Evolutionary conservation across 257 asterid genomes (phyloP), one percentile per base, ranked within the genome.

Genomic region (Handroanthus guayacan): DNA sequence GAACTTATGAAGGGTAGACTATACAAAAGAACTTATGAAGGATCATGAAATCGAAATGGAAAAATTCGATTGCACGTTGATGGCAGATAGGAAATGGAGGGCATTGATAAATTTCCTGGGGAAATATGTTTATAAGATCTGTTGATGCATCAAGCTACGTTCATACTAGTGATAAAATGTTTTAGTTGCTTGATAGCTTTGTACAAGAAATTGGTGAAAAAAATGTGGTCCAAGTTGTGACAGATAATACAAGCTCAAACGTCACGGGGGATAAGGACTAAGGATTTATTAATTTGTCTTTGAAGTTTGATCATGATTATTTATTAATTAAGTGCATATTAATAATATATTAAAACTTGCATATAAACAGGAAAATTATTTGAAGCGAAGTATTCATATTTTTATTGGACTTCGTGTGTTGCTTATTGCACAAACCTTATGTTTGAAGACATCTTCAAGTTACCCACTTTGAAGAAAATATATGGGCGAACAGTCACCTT

Each of bases 381-480:
- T 3, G 20, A 51, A 6, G 58, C 58, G 3, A 51, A 51, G 11
- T 51, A 51, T 17, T 11, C 11, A 1, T 11, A 55, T n/a, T 55
- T 55, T 3, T 55, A 16, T 55, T 55, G 11, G 36, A 17, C 62
- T 10, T 25, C 47, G 2, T 50, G 74, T 48, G 74, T 54, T 13
- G 62, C 62, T 3, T 20, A 68, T 25, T 68, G 45, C 41, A 14
- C 48, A 9, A 47, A 50, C 38, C 9, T 68, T 45, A 68, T 68
- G 74, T 16, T 68, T 20, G 62, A 68, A 68, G 44, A 68, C 17
- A 31, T 68, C 54, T 36, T 38, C 31, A 68, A 20, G 8, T 16
- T 68, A 3, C 48, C 75, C 1, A 36, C 16, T 25, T 41, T 51
- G 14, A 51, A 69, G 31, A 13, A 52, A 52, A 13, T 45, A 10